Base-by-base conservation (phyloP, 345 rosid species). In the Physaria fendleri region DNA sequence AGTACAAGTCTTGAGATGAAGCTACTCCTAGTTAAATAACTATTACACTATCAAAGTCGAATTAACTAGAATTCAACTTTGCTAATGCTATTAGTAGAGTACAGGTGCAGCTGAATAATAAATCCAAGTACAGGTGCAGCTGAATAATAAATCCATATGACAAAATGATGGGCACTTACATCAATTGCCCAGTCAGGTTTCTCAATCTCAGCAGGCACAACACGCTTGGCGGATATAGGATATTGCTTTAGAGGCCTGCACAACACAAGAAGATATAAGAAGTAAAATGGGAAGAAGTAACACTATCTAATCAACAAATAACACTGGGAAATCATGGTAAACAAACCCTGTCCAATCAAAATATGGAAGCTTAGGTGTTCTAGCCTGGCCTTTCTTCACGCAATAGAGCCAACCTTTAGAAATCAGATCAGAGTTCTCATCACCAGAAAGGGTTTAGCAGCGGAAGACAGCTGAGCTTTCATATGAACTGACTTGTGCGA, bases 331-430 rank as follows among this genome's bases (percentile, higher is more conserved):
- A 7, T 25, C 3, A 5, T 5, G 54, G 17, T 57, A 9, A 9
- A 80, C 69, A 24, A 82, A 91, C 98, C 98, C 98, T 0, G 96
- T 86, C 98, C 96, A 92, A 63, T 81, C 85, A 77, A 88, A 92
- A 58, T 81, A 75, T 7, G 98, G 98, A 72, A 77, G 73, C 75
- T 81, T 82, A 15, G 81, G 64, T 18, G 78, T 71, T 75, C 87
- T 80, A 68, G 54, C 47, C 74, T 79, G 81, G 17, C 99, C 99
- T 79, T 69, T 83, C 82, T 60, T 85, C 72, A 79, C 39, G 71
- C 94, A 87, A 58, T 85, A 93, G 18, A 49, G 74, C 99, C 99
- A 93, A 33, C 95, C 95, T 43, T 83, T 81, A 71, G 42, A 62
- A 15, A 53, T 37, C 6, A 70, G 15, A 46, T 77, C 84, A 2